Base-by-base conservation (phyloP, 441 rosid genomes). In the Geranium incanum region DNA sequence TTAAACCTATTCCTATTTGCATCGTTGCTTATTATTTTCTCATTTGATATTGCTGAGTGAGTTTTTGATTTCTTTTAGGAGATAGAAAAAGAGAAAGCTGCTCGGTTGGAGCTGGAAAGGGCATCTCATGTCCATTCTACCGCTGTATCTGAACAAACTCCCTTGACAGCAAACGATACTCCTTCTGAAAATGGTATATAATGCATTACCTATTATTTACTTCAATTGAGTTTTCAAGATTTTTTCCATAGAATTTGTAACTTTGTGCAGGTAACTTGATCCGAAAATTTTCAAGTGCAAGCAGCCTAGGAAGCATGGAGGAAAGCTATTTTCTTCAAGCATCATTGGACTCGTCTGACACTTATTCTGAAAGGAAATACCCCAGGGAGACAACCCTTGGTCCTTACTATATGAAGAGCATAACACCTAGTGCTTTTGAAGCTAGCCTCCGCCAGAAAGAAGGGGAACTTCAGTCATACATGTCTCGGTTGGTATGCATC, bases 361-460 rank as follows among this genome's bases (percentile, higher is more conserved):
- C 78, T 78, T 78, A 75, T 71, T 83, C 91, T 50, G 99, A 91
- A 70, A 89, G 88, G 83, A 93, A 90, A 87, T 81, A 83, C 81
- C 67, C 75, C 60, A 83, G 85, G 65, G 98, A 87, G 79, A 82
- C 85, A 72, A 81, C 85, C 21, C 72, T 88, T 82, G 91, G 87
- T 84, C 88, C 97, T 9, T 89, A 85, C 86, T 88, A 83, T 83
- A 83, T 91, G 92, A 95, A 88, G 87, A 92, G 95, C 86, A 86
- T 92, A 85, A 95, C 95, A 68, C 91, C 94, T 55, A 88, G 90
- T 82, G 85, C 97, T 78, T 92, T 89, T 83, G 98, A 95, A 80
- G 83, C 95, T 65, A 83, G 96, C 64, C 97, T 92, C 83, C 93
- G 95, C 67, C 98, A 92, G 82, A 95, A 95, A 86, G 99, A 95